Evolutionary conservation across 2,329 filamentous ascomycete genomes (phyloP).

Genomic region (Thielaviopsis euricoi): DNA sequence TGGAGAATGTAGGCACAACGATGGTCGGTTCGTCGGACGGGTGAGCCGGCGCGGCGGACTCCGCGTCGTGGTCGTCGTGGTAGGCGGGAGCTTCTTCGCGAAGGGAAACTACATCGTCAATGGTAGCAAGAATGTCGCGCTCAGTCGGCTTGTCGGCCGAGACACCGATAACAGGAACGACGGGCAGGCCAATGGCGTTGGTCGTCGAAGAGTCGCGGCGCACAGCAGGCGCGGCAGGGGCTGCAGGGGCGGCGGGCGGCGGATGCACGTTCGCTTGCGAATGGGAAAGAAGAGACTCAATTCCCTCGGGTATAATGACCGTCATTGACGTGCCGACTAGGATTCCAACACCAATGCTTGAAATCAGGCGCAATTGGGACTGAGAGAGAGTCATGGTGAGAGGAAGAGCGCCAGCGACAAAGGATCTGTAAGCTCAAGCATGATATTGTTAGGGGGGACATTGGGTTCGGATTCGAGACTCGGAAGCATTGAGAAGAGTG

Average conservation of each 20-base stretch:
- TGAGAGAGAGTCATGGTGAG: constrained; percentile 76
- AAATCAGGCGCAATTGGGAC: constrained; percentile 75
- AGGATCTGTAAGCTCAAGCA: constrained; percentile 49
- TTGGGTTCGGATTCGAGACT: constrained; percentile 10
- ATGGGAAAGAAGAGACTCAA: constrained; percentile 54
- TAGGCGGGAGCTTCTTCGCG: constrained; percentile 4
- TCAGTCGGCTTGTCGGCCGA: background rate
- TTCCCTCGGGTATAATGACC: constrained; percentile 92
- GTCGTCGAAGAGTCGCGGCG: background rate
- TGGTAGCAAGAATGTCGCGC: constrained; percentile 11
- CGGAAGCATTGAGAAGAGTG: constrained; percentile 2
- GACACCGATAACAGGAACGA: background rate
- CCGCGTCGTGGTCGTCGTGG: background rate
- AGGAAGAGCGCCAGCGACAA: constrained; percentile 79
- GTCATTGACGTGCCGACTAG: constrained; percentile 89
- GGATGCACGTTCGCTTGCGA: constrained; percentile 22
- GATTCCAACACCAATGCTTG: constrained; percentile 83
- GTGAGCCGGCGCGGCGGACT: constrained; percentile 12
- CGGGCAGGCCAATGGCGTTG: background rate
- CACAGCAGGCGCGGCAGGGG: background rate
- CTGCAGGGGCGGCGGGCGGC: background rate
- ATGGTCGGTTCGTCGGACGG: constrained; percentile 20
- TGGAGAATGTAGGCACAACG: constrained; percentile 49
- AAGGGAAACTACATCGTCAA: constrained; percentile 11
- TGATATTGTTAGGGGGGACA: constrained; percentile 13